Percentiles rank a stretch among this genome's conserved stretches.
These are phyloP conservation scores for Arthroderma sp. DNA, from an alignment of 2,329 filamentous ascomycete genomes.

Conservation along the genomic window DNA sequence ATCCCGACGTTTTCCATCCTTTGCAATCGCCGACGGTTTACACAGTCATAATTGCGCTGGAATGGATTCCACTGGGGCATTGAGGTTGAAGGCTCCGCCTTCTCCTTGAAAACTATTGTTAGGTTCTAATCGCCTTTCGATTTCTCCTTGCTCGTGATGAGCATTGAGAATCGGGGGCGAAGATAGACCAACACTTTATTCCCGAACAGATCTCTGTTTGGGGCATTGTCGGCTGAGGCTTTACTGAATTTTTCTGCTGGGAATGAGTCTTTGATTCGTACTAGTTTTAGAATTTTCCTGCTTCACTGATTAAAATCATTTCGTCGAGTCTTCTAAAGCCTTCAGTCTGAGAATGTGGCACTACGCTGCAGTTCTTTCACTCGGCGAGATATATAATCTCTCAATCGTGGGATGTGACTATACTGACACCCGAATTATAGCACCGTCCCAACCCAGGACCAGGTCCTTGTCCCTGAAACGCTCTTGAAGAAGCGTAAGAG, in stretches of 20 bases:
- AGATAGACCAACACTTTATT: conserved; percentile 36
- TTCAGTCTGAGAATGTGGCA: conserved; percentile 79
- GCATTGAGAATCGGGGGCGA: conserved; percentile 14
- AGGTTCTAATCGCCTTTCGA: conserved; percentile 26
- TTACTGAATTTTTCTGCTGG: conserved; percentile 11
- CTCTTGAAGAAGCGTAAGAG: conserved; percentile 99
- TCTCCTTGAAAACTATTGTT: conserved; percentile 69
- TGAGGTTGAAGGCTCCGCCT: conserved; percentile 60
- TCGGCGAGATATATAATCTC: conserved; percentile 61
- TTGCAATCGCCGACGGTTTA: conserved; percentile 10
- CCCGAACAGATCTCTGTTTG: conserved; percentile 38
- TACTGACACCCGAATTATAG: conserved; percentile 54
- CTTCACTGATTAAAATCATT: conserved; percentile 69
- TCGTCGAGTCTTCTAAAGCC: conserved; percentile 57
- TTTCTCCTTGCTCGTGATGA: conserved; percentile 7
- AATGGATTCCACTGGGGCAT: conserved; percentile 46
- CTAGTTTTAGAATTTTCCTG: conserved; percentile 8
- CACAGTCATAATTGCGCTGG: conserved; percentile 2
- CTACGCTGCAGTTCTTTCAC: conserved; percentile 79
- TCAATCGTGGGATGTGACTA: conserved; percentile 58
- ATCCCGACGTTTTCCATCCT: conserved; percentile 35
- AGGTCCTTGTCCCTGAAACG: conserved; percentile 96
- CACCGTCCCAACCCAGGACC: conserved; percentile 83
- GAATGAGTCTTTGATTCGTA: neutral
- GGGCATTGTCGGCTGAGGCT: conserved; percentile 70